Percentiles rank a stretch among this genome's conserved stretches.
phyloP scores from a whole-genome alignment of 164 flowering plant genomes.

The Euptelea pleiosperma region DNA sequence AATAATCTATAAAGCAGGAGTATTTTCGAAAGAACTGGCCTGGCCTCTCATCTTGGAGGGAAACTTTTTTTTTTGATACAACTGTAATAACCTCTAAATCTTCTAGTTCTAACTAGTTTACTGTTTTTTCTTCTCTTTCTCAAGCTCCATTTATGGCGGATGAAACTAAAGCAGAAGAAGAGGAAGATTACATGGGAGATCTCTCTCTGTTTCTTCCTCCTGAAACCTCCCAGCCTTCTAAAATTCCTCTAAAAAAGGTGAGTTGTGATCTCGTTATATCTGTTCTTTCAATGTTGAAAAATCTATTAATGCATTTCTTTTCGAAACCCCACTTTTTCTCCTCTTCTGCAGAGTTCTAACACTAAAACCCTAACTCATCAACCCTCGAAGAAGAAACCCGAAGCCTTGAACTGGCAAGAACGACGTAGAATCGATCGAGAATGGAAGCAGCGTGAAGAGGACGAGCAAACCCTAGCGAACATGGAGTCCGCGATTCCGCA shows the following conservation, averaged over 20 bases:
- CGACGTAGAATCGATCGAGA: constrained; percentile 53
- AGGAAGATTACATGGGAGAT: constrained; percentile 92
- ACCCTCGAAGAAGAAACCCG: constrained; percentile 44
- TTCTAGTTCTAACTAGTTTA: too few species aligned
- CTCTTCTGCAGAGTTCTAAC: constrained; percentile 25
- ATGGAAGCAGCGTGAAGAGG: constrained; percentile 65
- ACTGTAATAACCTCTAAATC: too few species aligned
- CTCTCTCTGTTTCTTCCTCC: constrained; percentile 76
- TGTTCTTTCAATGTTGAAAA: neutral
- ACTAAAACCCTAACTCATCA: constrained; percentile 18
- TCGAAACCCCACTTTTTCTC: constrained; percentile 5
- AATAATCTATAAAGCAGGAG: too few species aligned
- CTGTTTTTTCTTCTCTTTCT: neutral
- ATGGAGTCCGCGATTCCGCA: constrained; percentile 68
- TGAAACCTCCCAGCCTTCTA: constrained; percentile 32
- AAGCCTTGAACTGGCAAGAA: constrained; percentile 57
- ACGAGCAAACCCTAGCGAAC: constrained; percentile 58
- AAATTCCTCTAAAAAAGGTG: constrained; percentile 36
- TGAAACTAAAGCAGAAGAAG: constrained; percentile 24
- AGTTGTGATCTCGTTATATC: neutral
- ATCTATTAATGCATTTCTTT: neutral
- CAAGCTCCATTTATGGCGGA: constrained; percentile 4
- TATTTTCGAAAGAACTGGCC: too few species aligned
- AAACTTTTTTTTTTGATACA: too few species aligned
- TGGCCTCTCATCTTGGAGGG: too few species aligned